Percentiles rank a stretch among this genome's conserved stretches.
phyloP scores from a whole-genome alignment of 129 eudicot genomes.

The Tanacetum coccineum region DNA sequence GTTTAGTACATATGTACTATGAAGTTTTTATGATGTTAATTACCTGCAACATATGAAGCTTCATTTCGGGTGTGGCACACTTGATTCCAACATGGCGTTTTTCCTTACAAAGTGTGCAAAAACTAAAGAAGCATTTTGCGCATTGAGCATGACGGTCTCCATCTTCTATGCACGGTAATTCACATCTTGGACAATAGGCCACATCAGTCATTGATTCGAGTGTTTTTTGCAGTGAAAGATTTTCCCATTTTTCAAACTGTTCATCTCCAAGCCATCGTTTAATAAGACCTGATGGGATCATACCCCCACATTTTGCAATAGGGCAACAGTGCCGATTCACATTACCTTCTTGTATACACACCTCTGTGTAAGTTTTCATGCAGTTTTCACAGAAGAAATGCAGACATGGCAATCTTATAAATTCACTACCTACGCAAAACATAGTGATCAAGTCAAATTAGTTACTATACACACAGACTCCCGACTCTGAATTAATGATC shows the following conservation, averaged over 20 bases:
- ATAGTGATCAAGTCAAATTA: slow-evolving; percentile 11
- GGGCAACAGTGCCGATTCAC: slow-evolving; percentile 63
- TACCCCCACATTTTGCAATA: slow-evolving; percentile 67
- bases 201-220: slow-evolving; percentile 87
- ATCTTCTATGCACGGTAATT: slow-evolving; percentile 79
- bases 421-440: slow-evolving; percentile 53
- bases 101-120: slow-evolving; percentile 82
- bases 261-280: slow-evolving; percentile 64
- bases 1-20: background rate
- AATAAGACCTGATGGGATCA: slow-evolving; percentile 72
- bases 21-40: slow-evolving; percentile 13
- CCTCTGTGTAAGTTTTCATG: slow-evolving; percentile 59
- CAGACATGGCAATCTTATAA: slow-evolving; percentile 76
- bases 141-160: slow-evolving; percentile 90
- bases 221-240: slow-evolving; percentile 56
- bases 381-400: slow-evolving; percentile 87
- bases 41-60: slow-evolving; percentile 66
- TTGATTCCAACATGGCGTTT: slow-evolving; percentile 66
- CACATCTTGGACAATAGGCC: slow-evolving; percentile 91
- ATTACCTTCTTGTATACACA: slow-evolving; percentile 70
- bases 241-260: slow-evolving; percentile 93
- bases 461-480: too few relatives aligned
- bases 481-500: too few relatives aligned
- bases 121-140: slow-evolving; percentile 73
- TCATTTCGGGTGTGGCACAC: slow-evolving; percentile 80